These are phyloP conservation scores for Neonectria ditissima DNA, from an alignment of 2,329 filamentous ascomycete species.

Conservation along the genomic window DNA sequence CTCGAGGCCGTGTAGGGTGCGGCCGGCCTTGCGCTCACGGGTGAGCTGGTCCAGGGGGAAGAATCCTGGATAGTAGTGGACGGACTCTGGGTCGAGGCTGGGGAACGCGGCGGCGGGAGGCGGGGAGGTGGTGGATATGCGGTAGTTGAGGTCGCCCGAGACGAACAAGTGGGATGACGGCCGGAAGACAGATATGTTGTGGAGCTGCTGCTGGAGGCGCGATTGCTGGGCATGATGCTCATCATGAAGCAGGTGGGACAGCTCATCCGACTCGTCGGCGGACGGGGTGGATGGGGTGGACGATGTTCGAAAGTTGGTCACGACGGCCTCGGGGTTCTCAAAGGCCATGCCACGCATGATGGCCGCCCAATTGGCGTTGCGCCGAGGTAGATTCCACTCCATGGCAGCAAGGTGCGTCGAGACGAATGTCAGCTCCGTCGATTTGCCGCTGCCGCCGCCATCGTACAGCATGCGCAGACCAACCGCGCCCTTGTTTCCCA, in stretches of 20 bases:
- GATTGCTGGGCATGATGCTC: constrained; percentile 50
- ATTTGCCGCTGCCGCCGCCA: constrained; percentile 46
- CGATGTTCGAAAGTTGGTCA: constrained; percentile 42
- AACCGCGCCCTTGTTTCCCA: constrained; percentile 96
- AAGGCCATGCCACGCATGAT: constrained; percentile 88
- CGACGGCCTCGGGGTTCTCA: constrained; percentile 61
- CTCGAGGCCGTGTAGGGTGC: constrained; percentile 80
- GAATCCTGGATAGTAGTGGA: constrained; percentile 73
- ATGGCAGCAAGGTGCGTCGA: constrained; percentile 89
- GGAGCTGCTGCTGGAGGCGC: constrained; percentile 59
- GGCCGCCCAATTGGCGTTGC: constrained; percentile 90
- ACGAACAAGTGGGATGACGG: constrained; percentile 84
- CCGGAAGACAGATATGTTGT: constrained; percentile 77
- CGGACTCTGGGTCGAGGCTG: constrained; percentile 66
- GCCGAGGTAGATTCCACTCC: constrained; percentile 79
- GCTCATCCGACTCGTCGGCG: constrained; percentile 44
- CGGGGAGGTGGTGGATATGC: constrained; percentile 78
- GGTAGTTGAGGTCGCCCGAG: constrained; percentile 94
- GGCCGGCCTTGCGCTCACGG: constrained; percentile 74
- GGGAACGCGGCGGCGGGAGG: constrained; percentile 71
- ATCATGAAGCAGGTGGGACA: constrained; percentile 50
- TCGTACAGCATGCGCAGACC: constrained; percentile 77
- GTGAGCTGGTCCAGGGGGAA: constrained; percentile 83
- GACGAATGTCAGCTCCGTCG: constrained; percentile 83
- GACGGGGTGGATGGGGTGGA: constrained; percentile 40